Base-by-base conservation (phyloP, 2,329 filamentous ascomycete genomes). In the Dryadomyces sulphureus region DNA sequence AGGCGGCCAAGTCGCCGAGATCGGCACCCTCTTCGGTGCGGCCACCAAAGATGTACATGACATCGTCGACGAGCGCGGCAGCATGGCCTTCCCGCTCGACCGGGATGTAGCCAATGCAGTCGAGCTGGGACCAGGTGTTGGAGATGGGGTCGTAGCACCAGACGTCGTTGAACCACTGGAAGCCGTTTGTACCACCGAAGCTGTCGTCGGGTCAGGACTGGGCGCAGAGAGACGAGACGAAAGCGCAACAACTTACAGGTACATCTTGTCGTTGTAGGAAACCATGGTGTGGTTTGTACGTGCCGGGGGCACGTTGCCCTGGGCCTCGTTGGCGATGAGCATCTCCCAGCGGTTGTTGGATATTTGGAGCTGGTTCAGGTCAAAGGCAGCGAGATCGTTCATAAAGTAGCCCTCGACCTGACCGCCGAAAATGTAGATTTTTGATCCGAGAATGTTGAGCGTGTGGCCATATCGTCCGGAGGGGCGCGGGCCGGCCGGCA, bases 1-100 rank as follows among this genome's bases (percentile, higher is more conserved):
- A 79, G 1, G 92, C 92, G 2, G 92, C 90, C 38, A 98, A 71
- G 62, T 98, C 92, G 30, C 90, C 92, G 4, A 98, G 68, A 60
- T 98, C 92, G 24, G 81, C 77, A 1, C 92, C 92, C 54, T 96
- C 89, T 58, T 95, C 87, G 0, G 88, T 95, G 49, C 92, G 83
- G 39, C 92, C 92, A 54, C 93, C 93, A 61, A 98, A 98, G 50
- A 98, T 80, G 66, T 98, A 98, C 93, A 98, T 98, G 49, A 95
- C 92, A 60, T 98, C 92, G 60, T 92, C 87, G 38, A 98, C 89
- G 19, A 98, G 70, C 4, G 90, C 81, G 14, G 92, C 87, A 12
- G 93, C 89, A 61, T 98, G 92, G 4, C 92, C 92, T 69, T 98
- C 92, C 50, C 92, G 79, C 17, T 90, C 81, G 2, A 88, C 81